Evolutionary conservation across 371 early-diverging fungal genomes (phyloP).

Genomic region (Mucor piriformis): DNA sequence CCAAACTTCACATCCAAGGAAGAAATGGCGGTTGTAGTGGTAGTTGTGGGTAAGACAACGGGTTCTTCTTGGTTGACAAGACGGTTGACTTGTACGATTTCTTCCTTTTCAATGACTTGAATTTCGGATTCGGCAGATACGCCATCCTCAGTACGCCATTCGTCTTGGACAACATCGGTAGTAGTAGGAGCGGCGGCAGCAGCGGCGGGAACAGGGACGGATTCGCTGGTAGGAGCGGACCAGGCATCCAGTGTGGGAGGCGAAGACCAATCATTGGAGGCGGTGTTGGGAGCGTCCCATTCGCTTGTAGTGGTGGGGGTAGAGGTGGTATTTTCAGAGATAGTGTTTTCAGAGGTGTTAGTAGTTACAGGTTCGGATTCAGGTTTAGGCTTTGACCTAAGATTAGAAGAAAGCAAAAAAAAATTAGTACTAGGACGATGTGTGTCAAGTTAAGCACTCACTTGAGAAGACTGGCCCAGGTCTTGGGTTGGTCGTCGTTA

Average conservation of each 20-base stretch:
- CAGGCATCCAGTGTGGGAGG: constrained; percentile 25
- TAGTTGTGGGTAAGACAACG: constrained; percentile 78
- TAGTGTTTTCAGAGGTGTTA: constrained; percentile 2
- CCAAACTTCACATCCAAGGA: constrained; percentile 80
- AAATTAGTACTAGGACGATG: background rate
- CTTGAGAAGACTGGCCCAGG: constrained; percentile 85
- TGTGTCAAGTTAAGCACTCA: constrained; percentile 34
- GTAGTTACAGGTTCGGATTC: constrained; percentile 38
- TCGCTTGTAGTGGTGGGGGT: constrained; percentile 20
- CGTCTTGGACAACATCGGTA: background rate
- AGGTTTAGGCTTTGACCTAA: constrained; percentile 42
- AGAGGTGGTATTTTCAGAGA: background rate
- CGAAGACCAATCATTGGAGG: constrained; percentile 9
- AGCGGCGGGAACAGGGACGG: background rate
- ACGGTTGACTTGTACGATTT: constrained; percentile 31
- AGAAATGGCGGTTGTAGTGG: constrained; percentile 52
- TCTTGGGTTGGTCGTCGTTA: constrained; percentile 48
- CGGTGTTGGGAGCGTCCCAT: constrained; percentile 20
- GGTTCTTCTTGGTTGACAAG: constrained; percentile 81
- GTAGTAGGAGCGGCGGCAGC: constrained; percentile 1
- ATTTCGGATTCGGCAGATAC: background rate
- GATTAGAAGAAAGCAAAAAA: background rate
- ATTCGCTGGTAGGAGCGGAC: constrained; percentile 22
- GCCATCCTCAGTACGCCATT: background rate
- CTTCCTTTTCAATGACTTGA: constrained; percentile 14